Base-by-base conservation (phyloP, 2,329 filamentous ascomycete genomes). In the Ascochyta viciae-villosae region DNA sequence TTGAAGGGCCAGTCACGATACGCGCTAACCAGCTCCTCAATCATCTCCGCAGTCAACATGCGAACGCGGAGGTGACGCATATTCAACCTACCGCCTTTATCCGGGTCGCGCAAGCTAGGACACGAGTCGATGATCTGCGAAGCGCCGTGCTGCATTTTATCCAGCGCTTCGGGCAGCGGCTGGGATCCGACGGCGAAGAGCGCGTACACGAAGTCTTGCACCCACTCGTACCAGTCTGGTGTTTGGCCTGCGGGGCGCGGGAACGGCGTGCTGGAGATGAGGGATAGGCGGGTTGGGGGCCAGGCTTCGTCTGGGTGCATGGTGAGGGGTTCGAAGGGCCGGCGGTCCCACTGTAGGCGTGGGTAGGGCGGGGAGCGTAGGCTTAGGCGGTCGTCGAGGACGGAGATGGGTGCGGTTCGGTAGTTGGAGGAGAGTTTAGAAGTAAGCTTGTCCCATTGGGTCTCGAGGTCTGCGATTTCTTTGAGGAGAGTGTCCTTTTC, bases 251-350 rank as follows among this genome's bases (percentile, higher is more conserved):
- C 31, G 2, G 65, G 60, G 4, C 56, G 54, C 12, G 68, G 57
- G 4, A 82, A 82, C 3, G 90, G 89, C 61, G 87, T 84, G 55
- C 91, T 78, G 71, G 92, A 89, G 15, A 92, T 71, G 3, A 94
- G 83, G 10, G 79, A 76, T 51, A 85, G 78, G 6, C 80, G 77
- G 8, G 80, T 74, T 23, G 82, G 78, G 1, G 91, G 91, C 71
- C 82, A 91, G 66, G 91, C 88, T 62, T 96, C 92, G 0, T 82
- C 67, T 0, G 74, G 47, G 4, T 78, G 57, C 3, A 85, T 82
- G 23, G 78, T 74, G 15, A 96, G 78, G 0, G 91, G 89, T 66
- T 96, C 91, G 66, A 85, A 87, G 2, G 80, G 76, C 15, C 92
- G 86, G 1, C 83, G 81, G 73, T 96, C 91, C 86, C 88, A 93